phyloP scores from a whole-genome alignment of 139 green algal genomes.

The Penium margaritaceum region DNA sequence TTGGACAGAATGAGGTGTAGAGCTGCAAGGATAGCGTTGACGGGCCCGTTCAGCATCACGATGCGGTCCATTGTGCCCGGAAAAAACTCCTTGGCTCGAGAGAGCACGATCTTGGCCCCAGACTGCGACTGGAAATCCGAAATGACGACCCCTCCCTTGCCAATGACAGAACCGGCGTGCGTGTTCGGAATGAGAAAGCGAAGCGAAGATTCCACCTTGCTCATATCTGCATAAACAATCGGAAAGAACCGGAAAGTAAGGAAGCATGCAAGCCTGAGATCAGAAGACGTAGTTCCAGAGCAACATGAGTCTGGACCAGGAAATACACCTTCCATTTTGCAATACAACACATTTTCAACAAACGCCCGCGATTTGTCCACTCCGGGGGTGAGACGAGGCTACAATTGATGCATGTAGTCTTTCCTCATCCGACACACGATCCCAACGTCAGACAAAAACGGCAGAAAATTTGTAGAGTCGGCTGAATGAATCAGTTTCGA shows the following conservation, averaged over 20 bases:
- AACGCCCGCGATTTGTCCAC: too few relatives aligned
- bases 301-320: too few relatives aligned
- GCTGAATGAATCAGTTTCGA: neutral
- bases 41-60: conserved; percentile 62
- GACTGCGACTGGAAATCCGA: conserved; percentile 62
- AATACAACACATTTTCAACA: too few relatives aligned
- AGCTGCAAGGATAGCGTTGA: conserved; percentile 66
- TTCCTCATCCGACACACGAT: too few relatives aligned
- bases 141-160: conserved; percentile 65
- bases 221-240: conserved; percentile 21
- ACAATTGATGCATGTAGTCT: too few relatives aligned
- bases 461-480: neutral
- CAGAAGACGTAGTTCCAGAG: too few relatives aligned
- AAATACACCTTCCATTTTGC: too few relatives aligned
- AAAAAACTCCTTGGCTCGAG: conserved; percentile 55
- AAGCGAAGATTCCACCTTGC: conserved; percentile 23
- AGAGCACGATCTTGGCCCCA: conserved; percentile 64
- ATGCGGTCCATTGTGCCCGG: conserved; percentile 63
- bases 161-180: conserved; percentile 65
- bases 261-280: too few relatives aligned
- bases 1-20: conserved; percentile 72
- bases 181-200: conserved; percentile 65
- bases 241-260: too few relatives aligned
- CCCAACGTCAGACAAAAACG: neutral
- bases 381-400: too few relatives aligned